Percentiles rank a stretch among this genome's conserved stretches.
Conservation (phyloP, 225 moss, liverwort and hornwort species). For the Physcomitrium patens region DNA sequence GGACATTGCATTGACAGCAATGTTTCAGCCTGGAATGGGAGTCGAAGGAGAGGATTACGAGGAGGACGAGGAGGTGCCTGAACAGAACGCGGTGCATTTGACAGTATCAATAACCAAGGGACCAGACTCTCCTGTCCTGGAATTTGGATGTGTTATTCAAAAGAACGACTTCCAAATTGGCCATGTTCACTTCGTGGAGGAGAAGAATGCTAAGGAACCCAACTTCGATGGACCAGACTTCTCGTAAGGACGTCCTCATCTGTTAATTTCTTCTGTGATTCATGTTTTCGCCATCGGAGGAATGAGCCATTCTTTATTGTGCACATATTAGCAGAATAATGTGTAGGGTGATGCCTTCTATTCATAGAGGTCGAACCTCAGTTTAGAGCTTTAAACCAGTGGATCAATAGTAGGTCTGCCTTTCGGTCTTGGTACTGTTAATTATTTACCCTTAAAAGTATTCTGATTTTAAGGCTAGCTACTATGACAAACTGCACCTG, state of each 20-base stretch:
- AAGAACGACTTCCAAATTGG: constrained; percentile 55
- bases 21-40: constrained; percentile 70
- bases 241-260: constrained; percentile 37
- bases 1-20: constrained; percentile 54
- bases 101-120: constrained; percentile 56
- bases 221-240: constrained; percentile 68
- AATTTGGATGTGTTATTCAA: constrained; percentile 59
- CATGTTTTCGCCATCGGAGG: neutral
- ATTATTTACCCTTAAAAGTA: too few relatives aligned
- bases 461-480: too few relatives aligned
- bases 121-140: constrained; percentile 36
- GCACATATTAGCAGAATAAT: neutral
- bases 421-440: too few relatives aligned
- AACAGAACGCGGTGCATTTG: constrained; percentile 58
- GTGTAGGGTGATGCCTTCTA: too few relatives aligned
- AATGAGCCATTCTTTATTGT: neutral
- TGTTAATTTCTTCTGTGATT: neutral
- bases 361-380: too few relatives aligned
- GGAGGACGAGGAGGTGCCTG: constrained; percentile 43
- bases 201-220: constrained; percentile 49
- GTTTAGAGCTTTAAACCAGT: too few relatives aligned
- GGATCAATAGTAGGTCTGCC: too few relatives aligned
- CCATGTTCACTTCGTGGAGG: constrained; percentile 55
- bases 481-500: too few relatives aligned
- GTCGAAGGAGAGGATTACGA: constrained; percentile 50